These are phyloP conservation scores for Entonaema liquescens DNA, from an alignment of 495 filamentous ascomycete genomes.

Conservation along the genomic window DNA sequence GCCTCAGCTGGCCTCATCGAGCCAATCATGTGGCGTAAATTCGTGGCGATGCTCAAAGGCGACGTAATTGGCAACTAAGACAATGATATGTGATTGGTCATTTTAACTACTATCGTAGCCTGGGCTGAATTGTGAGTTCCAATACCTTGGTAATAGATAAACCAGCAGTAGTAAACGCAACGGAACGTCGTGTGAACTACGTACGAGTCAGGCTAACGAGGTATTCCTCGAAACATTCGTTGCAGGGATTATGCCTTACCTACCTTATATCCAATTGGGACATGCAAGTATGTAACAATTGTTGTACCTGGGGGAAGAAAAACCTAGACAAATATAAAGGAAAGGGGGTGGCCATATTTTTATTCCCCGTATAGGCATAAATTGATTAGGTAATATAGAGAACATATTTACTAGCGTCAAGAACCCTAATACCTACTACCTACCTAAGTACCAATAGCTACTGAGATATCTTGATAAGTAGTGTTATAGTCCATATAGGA, in stretches of 20 bases:
- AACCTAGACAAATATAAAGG: neutral
- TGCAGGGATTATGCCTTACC: neutral
- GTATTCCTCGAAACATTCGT: neutral
- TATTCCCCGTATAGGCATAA: too few relatives aligned
- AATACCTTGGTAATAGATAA: too few relatives aligned
- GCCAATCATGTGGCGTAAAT: constrained; percentile 15
- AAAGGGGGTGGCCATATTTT: too few relatives aligned
- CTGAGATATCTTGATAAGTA: too few relatives aligned
- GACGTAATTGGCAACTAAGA: neutral
- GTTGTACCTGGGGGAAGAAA: too few relatives aligned
- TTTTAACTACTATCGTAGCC: neutral
- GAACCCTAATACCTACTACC: too few relatives aligned
- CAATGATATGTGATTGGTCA: constrained; percentile 16
- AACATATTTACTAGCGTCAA: too few relatives aligned
- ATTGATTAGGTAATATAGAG: too few relatives aligned
- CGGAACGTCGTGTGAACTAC: neutral
- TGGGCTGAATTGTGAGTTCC: neutral
- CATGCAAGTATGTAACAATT: too few relatives aligned
- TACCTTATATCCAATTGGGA: neutral
- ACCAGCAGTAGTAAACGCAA: neutral
- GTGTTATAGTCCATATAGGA: too few relatives aligned
- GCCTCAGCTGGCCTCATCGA: constrained; percentile 22
- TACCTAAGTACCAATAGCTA: too few relatives aligned
- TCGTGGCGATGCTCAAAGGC: constrained; percentile 15
- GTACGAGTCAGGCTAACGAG: neutral